These are phyloP conservation scores for Colletotrichum godetiae DNA, from an alignment of 2,329 filamentous ascomycete species.

Conservation along the genomic window DNA sequence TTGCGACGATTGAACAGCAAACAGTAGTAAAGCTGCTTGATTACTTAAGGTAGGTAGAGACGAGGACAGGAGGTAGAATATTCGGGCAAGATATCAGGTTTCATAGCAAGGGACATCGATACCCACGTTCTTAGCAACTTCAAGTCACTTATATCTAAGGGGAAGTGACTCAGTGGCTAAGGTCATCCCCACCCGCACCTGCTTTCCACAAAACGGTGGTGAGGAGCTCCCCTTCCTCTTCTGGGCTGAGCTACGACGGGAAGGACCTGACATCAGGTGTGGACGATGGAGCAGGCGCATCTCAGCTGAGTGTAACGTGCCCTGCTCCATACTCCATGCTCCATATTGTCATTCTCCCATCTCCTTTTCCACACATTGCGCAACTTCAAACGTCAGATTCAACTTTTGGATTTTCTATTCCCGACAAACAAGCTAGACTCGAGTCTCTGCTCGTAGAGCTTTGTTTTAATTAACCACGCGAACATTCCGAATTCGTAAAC, in stretches of 20 bases:
- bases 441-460: neutral
- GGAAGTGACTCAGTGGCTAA: neutral
- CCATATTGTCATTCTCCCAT: neutral
- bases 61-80: neutral
- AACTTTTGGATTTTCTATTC: neutral
- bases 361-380: neutral
- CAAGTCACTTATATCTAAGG: neutral
- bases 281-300: conserved; percentile 6
- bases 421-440: neutral
- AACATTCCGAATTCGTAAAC: neutral
- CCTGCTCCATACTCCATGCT: conserved; percentile 1
- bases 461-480: neutral
- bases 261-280: no score
- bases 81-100: no score
- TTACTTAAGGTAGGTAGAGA: no score
- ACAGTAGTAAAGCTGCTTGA: no score
- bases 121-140: neutral
- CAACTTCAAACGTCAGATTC: neutral
- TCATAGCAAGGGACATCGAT: no score
- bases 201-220: neutral
- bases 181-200: neutral
- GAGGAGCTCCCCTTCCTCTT: neutral
- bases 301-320: conserved; percentile 14
- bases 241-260: neutral
- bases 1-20: no score